Evolutionary conservation across 257 asterid genomes (phyloP).

Genomic region (Phtheirospermum japonicum): DNA sequence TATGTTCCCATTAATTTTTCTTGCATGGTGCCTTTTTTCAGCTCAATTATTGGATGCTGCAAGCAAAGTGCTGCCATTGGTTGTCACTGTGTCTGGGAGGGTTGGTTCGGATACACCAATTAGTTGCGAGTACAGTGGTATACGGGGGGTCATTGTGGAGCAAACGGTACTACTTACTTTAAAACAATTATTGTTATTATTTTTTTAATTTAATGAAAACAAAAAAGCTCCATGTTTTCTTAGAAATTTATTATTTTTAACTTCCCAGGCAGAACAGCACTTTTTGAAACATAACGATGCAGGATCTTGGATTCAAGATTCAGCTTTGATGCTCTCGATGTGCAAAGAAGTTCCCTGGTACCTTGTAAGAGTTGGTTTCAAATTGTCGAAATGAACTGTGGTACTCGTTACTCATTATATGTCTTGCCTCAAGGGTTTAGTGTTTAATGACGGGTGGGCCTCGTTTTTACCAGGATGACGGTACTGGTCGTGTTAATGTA

Average conservation of each 20-base stretch:
- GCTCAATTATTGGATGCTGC: conserved; percentile 87
- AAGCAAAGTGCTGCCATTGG: conserved; percentile 78
- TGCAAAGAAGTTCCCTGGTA: conserved; percentile 99
- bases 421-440: conserved; percentile 6
- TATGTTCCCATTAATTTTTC: conserved; percentile 1
- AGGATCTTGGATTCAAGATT: conserved; percentile 99
- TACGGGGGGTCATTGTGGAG: conserved; percentile 95
- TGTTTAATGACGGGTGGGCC: conserved; percentile 22
- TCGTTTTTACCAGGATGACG: conserved; percentile 67
- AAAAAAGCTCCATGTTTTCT: background rate
- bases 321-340: conserved; percentile 95
- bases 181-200: conserved; percentile 14
- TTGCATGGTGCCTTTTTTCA: conserved; percentile 31
- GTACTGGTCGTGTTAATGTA: conserved; percentile 78
- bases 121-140: conserved; percentile 84
- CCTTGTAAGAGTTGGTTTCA: conserved; percentile 54
- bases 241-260: conserved; percentile 11
- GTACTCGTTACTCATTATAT: conserved; percentile 12
- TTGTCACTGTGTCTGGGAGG: conserved; percentile 89
- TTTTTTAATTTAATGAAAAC: background rate
- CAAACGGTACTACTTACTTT: conserved; percentile 65
- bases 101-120: conserved; percentile 93
- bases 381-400: conserved; percentile 12
- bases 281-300: conserved; percentile 97
- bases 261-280: conserved; percentile 88